Evolutionary conservation across 306 rosid species (phyloP), one percentile per base, ranked within the genome.

Genomic region (Vachellia pachyceras): DNA sequence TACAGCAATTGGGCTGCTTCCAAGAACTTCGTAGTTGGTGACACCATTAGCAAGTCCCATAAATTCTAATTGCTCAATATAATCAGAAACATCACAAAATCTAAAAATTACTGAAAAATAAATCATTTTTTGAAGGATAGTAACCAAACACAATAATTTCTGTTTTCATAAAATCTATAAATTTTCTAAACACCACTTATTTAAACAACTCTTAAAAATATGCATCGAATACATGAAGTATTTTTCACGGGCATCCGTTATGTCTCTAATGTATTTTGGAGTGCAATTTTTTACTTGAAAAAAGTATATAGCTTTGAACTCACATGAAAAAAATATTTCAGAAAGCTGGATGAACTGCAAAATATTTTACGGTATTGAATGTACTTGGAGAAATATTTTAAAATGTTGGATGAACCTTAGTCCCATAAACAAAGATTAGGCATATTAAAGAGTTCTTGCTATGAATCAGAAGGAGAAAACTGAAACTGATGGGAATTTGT

Each of bases 1-100:
- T 95, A 95, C 86, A 91, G 73, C 72, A 84, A 84, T 4, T 95
- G 99, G 98, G 83, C 97, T 85, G 87, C 94, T 65, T 49, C 88
- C 36, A 93, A 91, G 77, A 89, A 83, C 80, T 91, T 95, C 86
- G 76, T 83, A 67, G 69, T 85, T 70, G 99, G 94, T 84, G 97
- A 95, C 54, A 79, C 91, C 72, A 88, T 95, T 81, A 78, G 99
- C 93, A 85, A 89, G 94, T 87, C 74, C 55, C 15, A 8, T 35
- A 11, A 65, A 18, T 37, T 63, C 63, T 66, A 76, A 57, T 83
- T 76, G 41, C 69, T 54, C 10, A n/a, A 7, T 54, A 29, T 29
- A 29, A 1, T 29, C 33, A n/a, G 1, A 17, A 54, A 54, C 57
- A 54, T 54, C 60, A 6, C 60, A 54, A 54, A 6, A 54, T n/a